Evolutionary conservation across 2,329 filamentous ascomycete species (phyloP).

Genomic region (Alternaria ventricosa): DNA sequence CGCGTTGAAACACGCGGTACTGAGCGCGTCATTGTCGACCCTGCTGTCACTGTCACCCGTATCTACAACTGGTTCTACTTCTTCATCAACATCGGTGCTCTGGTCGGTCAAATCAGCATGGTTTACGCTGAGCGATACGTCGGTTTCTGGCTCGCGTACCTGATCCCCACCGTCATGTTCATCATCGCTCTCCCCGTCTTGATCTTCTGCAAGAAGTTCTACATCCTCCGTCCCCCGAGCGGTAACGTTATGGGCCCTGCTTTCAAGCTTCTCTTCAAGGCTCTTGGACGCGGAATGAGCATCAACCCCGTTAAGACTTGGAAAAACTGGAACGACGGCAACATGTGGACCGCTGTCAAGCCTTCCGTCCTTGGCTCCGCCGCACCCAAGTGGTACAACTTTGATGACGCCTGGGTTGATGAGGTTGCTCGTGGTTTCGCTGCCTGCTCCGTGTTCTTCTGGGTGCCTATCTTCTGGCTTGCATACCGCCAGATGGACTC

Average conservation of each 20-base stretch:
- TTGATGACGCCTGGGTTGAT: constrained; percentile 83
- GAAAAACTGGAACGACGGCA: constrained; percentile 61
- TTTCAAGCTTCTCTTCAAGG: constrained; percentile 59
- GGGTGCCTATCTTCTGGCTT: constrained; percentile 71
- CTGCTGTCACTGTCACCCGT: constrained; percentile 68
- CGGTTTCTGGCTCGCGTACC: constrained; percentile 75
- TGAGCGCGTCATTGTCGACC: constrained; percentile 70
- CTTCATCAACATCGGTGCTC: constrained; percentile 49
- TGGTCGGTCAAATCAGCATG: constrained; percentile 48
- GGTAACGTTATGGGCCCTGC: constrained; percentile 74
- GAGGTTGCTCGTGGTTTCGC: constrained; percentile 70
- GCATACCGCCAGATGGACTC: constrained; percentile 72
- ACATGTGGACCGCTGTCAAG: constrained; percentile 70
- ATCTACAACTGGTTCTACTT: constrained; percentile 66
- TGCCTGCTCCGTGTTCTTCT: constrained; percentile 56
- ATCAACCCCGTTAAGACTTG: constrained; percentile 64
- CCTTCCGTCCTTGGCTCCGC: constrained; percentile 64
- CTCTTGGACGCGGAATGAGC: constrained; percentile 63
- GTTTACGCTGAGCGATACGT: constrained; percentile 56
- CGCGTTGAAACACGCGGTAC: constrained; percentile 53
- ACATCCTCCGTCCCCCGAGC: constrained; percentile 66
- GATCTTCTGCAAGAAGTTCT: constrained; percentile 64
- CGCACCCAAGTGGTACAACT: constrained; percentile 75
- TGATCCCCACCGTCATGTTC: constrained; percentile 72
- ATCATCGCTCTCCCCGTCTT: constrained; percentile 66